Percentiles rank a stretch among this genome's conserved stretches.
These are phyloP conservation scores for Butyriboletus loyo DNA, from an alignment of 768 basidiomycete genomes.

Conservation along the genomic window DNA sequence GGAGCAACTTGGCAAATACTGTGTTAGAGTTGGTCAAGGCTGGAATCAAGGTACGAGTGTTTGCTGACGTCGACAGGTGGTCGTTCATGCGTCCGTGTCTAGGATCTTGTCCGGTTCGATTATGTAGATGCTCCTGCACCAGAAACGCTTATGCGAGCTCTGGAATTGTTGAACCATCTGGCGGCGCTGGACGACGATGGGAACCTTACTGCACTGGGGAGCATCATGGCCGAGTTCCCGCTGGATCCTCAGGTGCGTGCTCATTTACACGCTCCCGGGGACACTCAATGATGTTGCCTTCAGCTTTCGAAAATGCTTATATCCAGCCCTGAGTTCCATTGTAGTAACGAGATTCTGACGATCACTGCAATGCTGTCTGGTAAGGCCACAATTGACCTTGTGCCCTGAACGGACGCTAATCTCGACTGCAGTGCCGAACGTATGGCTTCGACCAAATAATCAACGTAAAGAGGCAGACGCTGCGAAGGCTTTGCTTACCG, in stretches of 20 bases:
- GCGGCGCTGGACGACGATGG: conserved; percentile 94
- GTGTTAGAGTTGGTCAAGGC: conserved; percentile 93
- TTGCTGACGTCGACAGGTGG: background rate
- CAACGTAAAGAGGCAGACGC: conserved; percentile 88
- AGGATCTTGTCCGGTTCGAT: conserved; percentile 83
- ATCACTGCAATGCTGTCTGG: conserved; percentile 97
- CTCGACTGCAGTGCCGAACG: conserved; percentile 62
- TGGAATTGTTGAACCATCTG: conserved; percentile 91
- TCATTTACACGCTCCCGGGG: background rate
- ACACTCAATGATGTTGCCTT: background rate
- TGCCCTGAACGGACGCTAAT: background rate
- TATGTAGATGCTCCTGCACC: conserved; percentile 93
- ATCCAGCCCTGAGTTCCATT: conserved; percentile 90
- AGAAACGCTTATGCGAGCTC: conserved; percentile 94
- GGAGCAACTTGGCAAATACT: conserved; percentile 90
- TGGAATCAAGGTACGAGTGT: conserved; percentile 67
- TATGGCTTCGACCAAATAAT: conserved; percentile 91
- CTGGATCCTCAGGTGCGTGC: conserved; percentile 86
- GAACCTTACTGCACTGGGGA: conserved; percentile 79
- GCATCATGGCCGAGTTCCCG: conserved; percentile 97
- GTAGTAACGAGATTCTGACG: conserved; percentile 92
- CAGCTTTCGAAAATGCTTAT: conserved; percentile 90
- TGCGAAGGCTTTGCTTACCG: conserved; percentile 82
- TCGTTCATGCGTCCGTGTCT: background rate
- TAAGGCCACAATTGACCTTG: conserved; percentile 30